Evolutionary conservation across 1,139 yeast genomes (phyloP), one percentile per base, ranked within the genome.

Genomic region (Komagataea norvegica): DNA sequence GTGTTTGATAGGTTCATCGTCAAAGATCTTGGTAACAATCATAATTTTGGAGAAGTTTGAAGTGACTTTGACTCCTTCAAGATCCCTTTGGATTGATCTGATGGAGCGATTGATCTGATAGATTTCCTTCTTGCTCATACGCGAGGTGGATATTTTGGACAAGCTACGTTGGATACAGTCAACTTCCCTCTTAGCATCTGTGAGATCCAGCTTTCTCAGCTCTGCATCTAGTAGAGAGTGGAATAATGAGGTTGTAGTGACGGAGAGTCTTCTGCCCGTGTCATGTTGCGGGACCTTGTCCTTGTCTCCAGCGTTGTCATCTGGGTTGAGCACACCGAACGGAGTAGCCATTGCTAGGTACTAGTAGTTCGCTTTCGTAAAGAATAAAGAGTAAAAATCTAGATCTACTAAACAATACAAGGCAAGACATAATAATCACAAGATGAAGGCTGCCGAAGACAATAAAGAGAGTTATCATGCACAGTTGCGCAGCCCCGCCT

Each of bases 21-120:
- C 91, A 47, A 77, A 67, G 4, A 85, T 77, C 57, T 82, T 82
- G 31, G 88, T 75, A n/a, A 81, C 75, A 18, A 82, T 68, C 69
- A 82, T 67, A 31, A 82, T 70, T 21, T 77, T 74, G 36, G 65
- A 59, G 26, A 79, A 79, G 42, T 73, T 74, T 37, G 81, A 61
- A 44, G 77, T 79, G 51, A 82, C 76, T 11, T 81, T 72, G 19
- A 77, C 75, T 39, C 64, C 63, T 24, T 73, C 62, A 29, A 74
- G 56, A 47, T 70, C 71, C 36, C 66, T 62, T 27, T 77, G 77
- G 42, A 74, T 62, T 64, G 72, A 68, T 40, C 79, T 59, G 2
- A 74, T 77, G 2, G 55, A 46, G 14, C 46, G 33, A n/a, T 49
- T 43, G 22, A 53, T 47, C 36, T 45, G 48, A 2, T 51, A 48